Conservation (phyloP, 2,329 filamentous ascomycete genomes). For the Ophiosphaerella korrae region DNA sequence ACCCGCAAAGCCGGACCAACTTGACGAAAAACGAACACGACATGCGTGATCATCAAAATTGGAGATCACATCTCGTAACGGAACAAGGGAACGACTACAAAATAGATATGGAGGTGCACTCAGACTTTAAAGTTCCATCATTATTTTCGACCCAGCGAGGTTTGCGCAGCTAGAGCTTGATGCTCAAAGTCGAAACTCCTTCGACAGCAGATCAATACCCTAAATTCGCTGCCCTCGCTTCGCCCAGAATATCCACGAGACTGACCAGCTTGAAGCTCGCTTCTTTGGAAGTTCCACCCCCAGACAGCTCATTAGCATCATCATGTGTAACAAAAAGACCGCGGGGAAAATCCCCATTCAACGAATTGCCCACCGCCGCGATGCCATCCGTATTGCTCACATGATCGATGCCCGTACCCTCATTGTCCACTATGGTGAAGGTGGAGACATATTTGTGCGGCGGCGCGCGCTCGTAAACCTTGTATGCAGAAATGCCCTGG, state of each 20-base stretch:
- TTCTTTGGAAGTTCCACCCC: slow-evolving; percentile 52
- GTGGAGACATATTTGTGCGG: slow-evolving; percentile 58
- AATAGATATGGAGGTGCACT: too few relatives aligned
- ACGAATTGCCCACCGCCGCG: slow-evolving; percentile 51
- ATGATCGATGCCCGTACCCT: slow-evolving; percentile 52
- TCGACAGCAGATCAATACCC: slow-evolving; percentile 19
- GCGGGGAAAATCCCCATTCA: slow-evolving; percentile 46
- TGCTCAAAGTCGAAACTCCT: background rate
- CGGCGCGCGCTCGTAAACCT: slow-evolving; percentile 56
- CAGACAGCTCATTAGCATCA: slow-evolving; percentile 58
- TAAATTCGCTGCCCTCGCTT: slow-evolving; percentile 23
- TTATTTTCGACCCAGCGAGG: too few relatives aligned
- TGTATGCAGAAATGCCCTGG: slow-evolving; percentile 60
- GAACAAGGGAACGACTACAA: too few relatives aligned
- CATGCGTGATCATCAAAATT: too few relatives aligned
- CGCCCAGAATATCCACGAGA: slow-evolving; percentile 32
- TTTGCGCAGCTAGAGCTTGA: too few relatives aligned
- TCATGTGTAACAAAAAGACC: slow-evolving; percentile 60
- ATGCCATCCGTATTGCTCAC: slow-evolving; percentile 62
- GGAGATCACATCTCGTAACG: too few relatives aligned
- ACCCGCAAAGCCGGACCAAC: too few relatives aligned
- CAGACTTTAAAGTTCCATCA: too few relatives aligned
- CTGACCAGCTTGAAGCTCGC: slow-evolving; percentile 58
- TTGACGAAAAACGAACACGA: too few relatives aligned
- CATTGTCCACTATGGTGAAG: slow-evolving; percentile 54